These are phyloP conservation scores for Artemisia argyi DNA, from an alignment of 129 eudicot genomes.

Conservation along the genomic window DNA sequence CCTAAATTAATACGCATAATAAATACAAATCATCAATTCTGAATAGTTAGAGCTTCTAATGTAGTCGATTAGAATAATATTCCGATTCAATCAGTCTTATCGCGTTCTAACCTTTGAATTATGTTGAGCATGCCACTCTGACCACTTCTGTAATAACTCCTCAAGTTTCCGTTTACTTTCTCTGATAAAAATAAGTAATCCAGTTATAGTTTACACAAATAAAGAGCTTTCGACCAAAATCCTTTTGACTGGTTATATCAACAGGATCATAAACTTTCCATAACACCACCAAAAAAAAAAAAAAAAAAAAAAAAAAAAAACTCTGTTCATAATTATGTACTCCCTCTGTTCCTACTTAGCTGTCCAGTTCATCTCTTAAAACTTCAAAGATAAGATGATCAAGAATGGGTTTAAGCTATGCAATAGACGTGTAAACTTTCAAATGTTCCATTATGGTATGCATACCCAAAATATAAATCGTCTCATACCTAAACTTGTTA, in stretches of 20 bases:
- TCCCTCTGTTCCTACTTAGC: conserved; percentile 18
- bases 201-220: conserved; percentile 4
- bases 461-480: too few relatives aligned
- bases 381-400: conserved; percentile 1
- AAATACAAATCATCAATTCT: too few relatives aligned
- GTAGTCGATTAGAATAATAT: too few relatives aligned
- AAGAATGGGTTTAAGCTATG: neutral
- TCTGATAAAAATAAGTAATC: conserved; percentile 42
- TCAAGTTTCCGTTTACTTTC: conserved; percentile 86
- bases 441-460: too few relatives aligned
- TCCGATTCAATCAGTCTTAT: too few relatives aligned
- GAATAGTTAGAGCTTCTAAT: neutral
- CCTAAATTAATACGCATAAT: neutral
- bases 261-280: neutral
- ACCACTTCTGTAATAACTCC: conserved; percentile 87
- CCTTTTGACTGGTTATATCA: conserved; percentile 10
- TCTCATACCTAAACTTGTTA: too few relatives aligned
- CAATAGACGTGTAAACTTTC: too few relatives aligned
- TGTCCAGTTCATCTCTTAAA: conserved; percentile 13
- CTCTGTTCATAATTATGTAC: too few relatives aligned
- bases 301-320: neutral
- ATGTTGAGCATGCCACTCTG: conserved; percentile 78
- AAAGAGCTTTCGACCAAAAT: conserved; percentile 1
- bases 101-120: conserved; percentile 26
- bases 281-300: neutral